phyloP scores from a whole-genome alignment of 495 filamentous ascomycete species.

The Annulohypoxylon maeteangense region DNA sequence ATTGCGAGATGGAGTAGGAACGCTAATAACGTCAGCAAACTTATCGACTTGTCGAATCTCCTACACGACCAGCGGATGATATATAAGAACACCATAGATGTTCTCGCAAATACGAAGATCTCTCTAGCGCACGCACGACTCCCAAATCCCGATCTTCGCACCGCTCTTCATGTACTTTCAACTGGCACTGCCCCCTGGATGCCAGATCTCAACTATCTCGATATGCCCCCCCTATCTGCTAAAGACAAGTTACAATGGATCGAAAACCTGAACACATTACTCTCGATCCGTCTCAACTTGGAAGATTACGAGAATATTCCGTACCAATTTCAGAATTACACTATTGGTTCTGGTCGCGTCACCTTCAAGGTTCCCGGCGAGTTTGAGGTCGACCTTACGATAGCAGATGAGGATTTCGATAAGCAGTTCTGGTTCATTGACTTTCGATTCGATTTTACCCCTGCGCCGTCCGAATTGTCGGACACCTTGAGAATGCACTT shows the following conservation, averaged over 20 bases:
- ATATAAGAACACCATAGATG: constrained; percentile 66
- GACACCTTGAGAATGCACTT: constrained; percentile 69
- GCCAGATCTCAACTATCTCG: constrained; percentile 84
- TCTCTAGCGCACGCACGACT: constrained; percentile 72
- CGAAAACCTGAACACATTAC: constrained; percentile 81
- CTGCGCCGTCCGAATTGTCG: constrained; percentile 68
- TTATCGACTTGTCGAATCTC: constrained; percentile 86
- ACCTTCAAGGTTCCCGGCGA: constrained; percentile 86
- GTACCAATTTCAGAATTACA: constrained; percentile 74
- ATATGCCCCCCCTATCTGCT: constrained; percentile 73
- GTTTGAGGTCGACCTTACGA: constrained; percentile 91
- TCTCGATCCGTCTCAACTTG: constrained; percentile 81
- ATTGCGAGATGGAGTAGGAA: constrained; percentile 88
- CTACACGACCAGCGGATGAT: constrained; percentile 66
- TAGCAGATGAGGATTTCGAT: constrained; percentile 80
- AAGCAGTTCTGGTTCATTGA: constrained; percentile 94
- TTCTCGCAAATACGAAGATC: constrained; percentile 74
- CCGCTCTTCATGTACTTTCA: constrained; percentile 84
- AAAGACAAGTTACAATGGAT: constrained; percentile 73
- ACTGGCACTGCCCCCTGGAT: constrained; percentile 78
- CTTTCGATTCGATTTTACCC: constrained; percentile 83
- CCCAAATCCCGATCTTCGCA: constrained; percentile 89
- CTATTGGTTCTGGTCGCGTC: constrained; percentile 79
- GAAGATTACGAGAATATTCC: constrained; percentile 84
- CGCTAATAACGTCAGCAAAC: constrained; percentile 75